Evolutionary conservation across 2,329 filamentous ascomycete genomes (phyloP).

Genomic region (Dryadomyces sulphureus): DNA sequence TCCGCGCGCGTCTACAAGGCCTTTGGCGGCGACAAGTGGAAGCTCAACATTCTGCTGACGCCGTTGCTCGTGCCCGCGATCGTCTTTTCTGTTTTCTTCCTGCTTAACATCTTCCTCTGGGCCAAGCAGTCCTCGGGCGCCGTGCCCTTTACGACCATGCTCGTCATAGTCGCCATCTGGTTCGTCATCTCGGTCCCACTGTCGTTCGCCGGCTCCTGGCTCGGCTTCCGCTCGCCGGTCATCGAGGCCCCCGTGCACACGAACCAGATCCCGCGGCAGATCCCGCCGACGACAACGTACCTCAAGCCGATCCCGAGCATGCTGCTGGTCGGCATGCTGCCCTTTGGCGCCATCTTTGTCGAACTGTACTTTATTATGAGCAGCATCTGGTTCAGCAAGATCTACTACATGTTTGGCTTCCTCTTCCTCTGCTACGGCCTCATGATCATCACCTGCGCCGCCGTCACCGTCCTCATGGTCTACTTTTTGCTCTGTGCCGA

Average conservation of each 20-base stretch:
- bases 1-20: constrained; percentile 90
- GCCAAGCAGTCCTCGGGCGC: constrained; percentile 82
- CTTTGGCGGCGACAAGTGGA: constrained; percentile 86
- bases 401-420: constrained; percentile 99
- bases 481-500: constrained; percentile 94
- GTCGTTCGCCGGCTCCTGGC: constrained; percentile 79
- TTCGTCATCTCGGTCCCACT: constrained; percentile 91
- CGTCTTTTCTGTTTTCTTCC: constrained; percentile 79
- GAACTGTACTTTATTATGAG: constrained; percentile 99
- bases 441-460: constrained; percentile 90
- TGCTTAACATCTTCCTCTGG: constrained; percentile 94
- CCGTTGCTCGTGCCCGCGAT: constrained; percentile 73
- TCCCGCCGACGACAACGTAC: constrained; percentile 66
- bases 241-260: constrained; percentile 76
- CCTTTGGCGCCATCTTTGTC: constrained; percentile 93
- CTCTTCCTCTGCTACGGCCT: constrained; percentile 93
- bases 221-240: constrained; percentile 65
- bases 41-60: constrained; percentile 79
- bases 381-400: constrained; percentile 95
- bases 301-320: constrained; percentile 79
- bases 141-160: constrained; percentile 93
- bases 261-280: constrained; percentile 96
- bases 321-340: constrained; percentile 79
- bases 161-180: constrained; percentile 87
- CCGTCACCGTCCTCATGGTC: constrained; percentile 84